Base-by-base conservation (phyloP, 2,329 filamentous ascomycete species). In the Colletotrichum caudatum region DNA sequence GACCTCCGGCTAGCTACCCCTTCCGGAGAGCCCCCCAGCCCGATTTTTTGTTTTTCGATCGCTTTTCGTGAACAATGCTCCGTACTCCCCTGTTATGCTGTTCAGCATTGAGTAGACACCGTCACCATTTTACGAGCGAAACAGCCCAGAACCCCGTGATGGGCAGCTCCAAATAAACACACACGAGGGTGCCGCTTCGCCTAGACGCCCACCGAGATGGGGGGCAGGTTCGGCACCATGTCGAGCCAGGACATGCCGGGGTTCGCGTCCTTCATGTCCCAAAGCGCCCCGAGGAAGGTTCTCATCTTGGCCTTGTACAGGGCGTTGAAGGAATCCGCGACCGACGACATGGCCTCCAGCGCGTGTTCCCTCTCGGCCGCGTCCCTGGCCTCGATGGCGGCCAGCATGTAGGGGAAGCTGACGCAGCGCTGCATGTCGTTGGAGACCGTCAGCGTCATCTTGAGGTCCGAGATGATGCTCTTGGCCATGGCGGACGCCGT, bases 331-430 rank as follows among this genome's bases (percentile, higher is more conserved):
- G 44, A 71, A 4, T 71, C 74, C 23, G 73, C 73, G 26, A 73
- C 53, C 5, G 72, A 70, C 18, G 53, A 64, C 35, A 75, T 65
- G 0, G 50, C 51, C 5, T 58, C 57, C 35, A 75, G 16, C 20
- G 66, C 60, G 8, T 57, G 23, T 6, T 54, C 68, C 26, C 66
- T 72, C n/a, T 74, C 73, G 12, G 23, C 56, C 5, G 71, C 39
- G 18, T 72, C 65, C 2, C 72, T 53, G 0, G 78, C 46, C 48
- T 79, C 77, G 50, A 78, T 65, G 37, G 77, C 77, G 6, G 77
- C 77, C 16, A 75, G 73, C 0, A 76, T 59, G 18, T 76, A 67
- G 6, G 76, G 69, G 59, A 78, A 64, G 35, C 76, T 76, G 33
- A 74, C 64, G 60, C 76, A 77, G 41, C 71, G 61, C 14, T 75